phyloP scores from a whole-genome alignment of 2,329 filamentous ascomycete species.

The Proliferodiscus dingleyae region DNA sequence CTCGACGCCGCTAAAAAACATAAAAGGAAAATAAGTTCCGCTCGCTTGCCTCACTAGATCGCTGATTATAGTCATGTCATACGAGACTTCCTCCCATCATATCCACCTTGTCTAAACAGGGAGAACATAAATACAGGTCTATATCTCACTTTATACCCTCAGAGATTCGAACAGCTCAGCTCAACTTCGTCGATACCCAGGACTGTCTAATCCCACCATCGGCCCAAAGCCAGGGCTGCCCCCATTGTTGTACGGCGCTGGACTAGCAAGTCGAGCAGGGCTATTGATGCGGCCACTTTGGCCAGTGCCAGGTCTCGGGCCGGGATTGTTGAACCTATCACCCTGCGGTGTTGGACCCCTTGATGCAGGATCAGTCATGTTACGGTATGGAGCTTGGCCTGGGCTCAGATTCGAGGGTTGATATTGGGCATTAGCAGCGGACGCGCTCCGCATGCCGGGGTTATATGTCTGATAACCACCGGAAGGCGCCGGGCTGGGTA shows the following conservation, averaged over 20 bases:
- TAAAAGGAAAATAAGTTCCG: background rate
- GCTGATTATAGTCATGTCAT: background rate
- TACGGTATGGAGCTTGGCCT: conserved; percentile 17
- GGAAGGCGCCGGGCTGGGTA: conserved; percentile 6
- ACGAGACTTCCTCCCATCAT: background rate
- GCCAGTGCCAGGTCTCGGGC: conserved; percentile 15
- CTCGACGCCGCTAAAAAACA: background rate
- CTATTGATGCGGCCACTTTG: conserved; percentile 6
- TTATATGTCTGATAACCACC: conserved; percentile 21
- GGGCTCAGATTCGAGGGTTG: conserved; percentile 6
- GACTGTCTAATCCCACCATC: background rate
- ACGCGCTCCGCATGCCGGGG: conserved; percentile 16
- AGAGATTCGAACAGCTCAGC: too few species aligned
- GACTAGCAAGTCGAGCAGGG: conserved; percentile 15
- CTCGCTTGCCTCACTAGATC: background rate
- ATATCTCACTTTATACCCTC: too few species aligned
- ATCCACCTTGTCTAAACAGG: too few species aligned
- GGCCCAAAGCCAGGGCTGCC: conserved; percentile 1
- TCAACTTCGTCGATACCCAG: conserved; percentile 7
- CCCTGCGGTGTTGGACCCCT: conserved; percentile 9
- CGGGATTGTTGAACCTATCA: conserved; percentile 13
- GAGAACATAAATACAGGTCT: background rate
- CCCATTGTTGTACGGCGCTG: conserved; percentile 17
- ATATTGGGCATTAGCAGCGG: conserved; percentile 13
- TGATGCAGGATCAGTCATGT: conserved; percentile 25